These are phyloP conservation scores for Syzygium aromaticum DNA, from an alignment of 345 rosid species.

Conservation along the genomic window DNA sequence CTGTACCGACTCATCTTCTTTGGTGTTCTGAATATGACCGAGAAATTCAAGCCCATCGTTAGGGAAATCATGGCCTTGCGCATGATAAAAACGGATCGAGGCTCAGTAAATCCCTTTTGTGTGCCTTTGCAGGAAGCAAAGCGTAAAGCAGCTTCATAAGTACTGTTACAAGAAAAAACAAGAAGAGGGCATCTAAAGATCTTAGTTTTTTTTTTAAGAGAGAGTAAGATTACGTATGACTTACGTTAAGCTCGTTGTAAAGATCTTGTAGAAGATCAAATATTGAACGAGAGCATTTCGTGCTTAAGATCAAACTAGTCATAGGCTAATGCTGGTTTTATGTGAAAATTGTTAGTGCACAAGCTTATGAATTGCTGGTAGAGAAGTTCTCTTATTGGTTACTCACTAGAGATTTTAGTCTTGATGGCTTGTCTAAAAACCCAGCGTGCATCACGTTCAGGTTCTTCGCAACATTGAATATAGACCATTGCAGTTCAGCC, in stretches of 20 bases:
- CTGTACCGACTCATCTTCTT: constrained; percentile 26
- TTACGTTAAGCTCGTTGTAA: not conserved
- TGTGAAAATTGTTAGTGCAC: not conserved
- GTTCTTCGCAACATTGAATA: not conserved
- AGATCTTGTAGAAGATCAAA: not conserved
- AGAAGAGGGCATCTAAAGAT: not conserved
- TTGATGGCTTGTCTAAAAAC: not conserved
- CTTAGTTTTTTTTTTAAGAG: not conserved
- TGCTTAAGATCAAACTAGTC: not conserved
- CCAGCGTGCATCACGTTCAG: not conserved
- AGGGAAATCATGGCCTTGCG: not conserved
- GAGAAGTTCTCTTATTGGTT: not conserved
- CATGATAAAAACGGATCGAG: not conserved
- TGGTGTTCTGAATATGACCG: constrained; percentile 14
- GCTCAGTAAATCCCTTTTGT: not conserved
- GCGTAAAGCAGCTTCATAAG: not conserved
- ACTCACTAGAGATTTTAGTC: not conserved
- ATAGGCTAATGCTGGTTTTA: not conserved
- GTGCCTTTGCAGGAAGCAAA: not conserved
- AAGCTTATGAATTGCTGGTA: not conserved
- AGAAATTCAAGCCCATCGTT: constrained; percentile 17
- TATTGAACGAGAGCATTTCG: not conserved
- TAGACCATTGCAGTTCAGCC: not conserved
- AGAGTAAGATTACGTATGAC: not conserved
- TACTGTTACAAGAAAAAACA: not conserved